Base-by-base conservation (phyloP, 2,329 filamentous ascomycete species). In the Capronia coronata region DNA sequence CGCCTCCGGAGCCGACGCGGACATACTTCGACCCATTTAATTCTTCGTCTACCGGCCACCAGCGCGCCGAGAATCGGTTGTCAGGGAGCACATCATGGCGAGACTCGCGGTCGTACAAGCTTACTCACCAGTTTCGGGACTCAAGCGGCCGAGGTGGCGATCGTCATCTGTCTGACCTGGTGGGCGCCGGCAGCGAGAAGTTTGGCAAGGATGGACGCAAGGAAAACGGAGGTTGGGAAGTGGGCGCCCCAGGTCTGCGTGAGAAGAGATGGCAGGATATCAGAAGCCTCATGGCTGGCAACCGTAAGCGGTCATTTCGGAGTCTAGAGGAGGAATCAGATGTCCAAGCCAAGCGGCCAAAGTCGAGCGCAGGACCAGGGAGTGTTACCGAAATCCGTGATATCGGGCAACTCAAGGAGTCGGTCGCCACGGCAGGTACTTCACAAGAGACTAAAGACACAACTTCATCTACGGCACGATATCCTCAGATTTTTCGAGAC, bases 21-120 rank as follows among this genome's bases (percentile, higher is more conserved):
- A 38, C 45, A 14, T 39, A 61, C 56, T 70, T 71, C 54, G 70
- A 72, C 42, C 62, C 66, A 29, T 72, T 68, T 64, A 88, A 88
- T 68, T 83, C 82, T 11, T 79, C 81, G 10, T 81, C 83, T 4
- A 83, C 84, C 1, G 87, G 87, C 39, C 87, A 95, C 65, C 89
- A 94, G 67, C 77, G 81, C 34, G 80, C 86, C 35, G 85, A 91
- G 52, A 82, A 80, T 51, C 69, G 72, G 2, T 74, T 84, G 1
- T 77, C 79, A 1, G 76, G 77, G 19, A 77, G 74, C 59, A 81
- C 71, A 57, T 76, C 79, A 63, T 94, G 88, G 87, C 81, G 86
- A 19, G 74, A 81, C 43, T 84, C 80, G 11, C 79, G 87, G 35
- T 78, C 75, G 38, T 67, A 74, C 46, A 93, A 91, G 68, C 73